phyloP scores from a whole-genome alignment of 2,329 filamentous ascomycete species.

The Aaosphaeria arxii region DNA sequence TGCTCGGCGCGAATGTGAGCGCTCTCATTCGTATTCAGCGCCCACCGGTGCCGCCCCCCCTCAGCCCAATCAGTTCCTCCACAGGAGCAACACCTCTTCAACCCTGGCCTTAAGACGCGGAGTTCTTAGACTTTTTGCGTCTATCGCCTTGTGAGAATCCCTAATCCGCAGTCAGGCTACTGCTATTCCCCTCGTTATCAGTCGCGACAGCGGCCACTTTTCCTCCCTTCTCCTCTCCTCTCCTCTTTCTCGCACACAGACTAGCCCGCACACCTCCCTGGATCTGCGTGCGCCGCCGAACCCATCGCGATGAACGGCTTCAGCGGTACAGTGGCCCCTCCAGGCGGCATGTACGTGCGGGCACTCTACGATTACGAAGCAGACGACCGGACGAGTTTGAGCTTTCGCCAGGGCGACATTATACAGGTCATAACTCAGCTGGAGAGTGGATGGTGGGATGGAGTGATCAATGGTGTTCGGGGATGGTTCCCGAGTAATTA shows the following conservation, averaged over 20 bases:
- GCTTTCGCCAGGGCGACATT: constrained; percentile 93
- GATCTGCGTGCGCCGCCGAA: constrained; percentile 3
- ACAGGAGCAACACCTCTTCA: constrained; percentile 4
- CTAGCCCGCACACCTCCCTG: constrained; percentile 8
- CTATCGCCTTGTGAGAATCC: constrained; percentile 5
- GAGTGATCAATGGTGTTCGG: constrained; percentile 91
- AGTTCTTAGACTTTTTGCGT: constrained; percentile 14
- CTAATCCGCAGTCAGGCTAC: too few species aligned
- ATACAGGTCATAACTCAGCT: constrained; percentile 98
- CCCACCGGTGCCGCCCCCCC: constrained; percentile 22
- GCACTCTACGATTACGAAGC: constrained; percentile 98
- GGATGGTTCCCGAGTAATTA: constrained; percentile 99
- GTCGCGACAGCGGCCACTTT: too few species aligned
- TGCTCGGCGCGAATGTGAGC: constrained; percentile 30
- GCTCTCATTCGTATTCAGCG: constrained; percentile 28
- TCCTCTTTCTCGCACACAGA: neutral
- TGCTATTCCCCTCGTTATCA: too few species aligned
- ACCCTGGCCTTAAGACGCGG: constrained; percentile 29
- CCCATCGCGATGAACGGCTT: constrained; percentile 48
- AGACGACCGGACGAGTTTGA: constrained; percentile 93
- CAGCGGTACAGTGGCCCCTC: constrained; percentile 48
- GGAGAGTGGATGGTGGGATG: constrained; percentile 99
- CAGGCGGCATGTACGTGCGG: constrained; percentile 76
- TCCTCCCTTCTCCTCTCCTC: too few species aligned
- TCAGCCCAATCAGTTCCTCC: constrained; percentile 32